Conservation (phyloP, 306 rosid genomes). For the Trichosanthes cucumerina region DNA sequence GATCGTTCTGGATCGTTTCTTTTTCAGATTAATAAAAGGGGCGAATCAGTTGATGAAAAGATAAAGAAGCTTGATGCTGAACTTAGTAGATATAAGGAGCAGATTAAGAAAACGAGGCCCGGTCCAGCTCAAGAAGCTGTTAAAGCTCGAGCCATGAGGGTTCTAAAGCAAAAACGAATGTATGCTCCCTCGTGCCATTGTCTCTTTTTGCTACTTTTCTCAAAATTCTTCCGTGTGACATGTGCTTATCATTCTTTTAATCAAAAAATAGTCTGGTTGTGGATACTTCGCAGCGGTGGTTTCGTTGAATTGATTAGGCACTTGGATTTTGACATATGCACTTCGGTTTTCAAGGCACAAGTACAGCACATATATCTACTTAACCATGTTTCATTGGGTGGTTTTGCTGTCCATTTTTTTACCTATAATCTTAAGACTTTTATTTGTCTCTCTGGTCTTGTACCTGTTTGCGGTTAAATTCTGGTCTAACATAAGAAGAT, state of each 20-base stretch:
- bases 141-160: constrained; percentile 91
- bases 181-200: constrained; percentile 20
- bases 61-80: constrained; percentile 79
- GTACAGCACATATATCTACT: neutral
- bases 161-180: constrained; percentile 94
- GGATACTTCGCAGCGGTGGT: neutral
- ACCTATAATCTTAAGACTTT: neutral
- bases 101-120: constrained; percentile 88
- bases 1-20: neutral
- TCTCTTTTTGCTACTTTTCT: neutral
- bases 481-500: neutral
- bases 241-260: neutral
- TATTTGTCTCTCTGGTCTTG: neutral
- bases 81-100: constrained; percentile 83
- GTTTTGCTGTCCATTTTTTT: neutral
- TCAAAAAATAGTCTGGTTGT: neutral
- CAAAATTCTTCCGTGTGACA: neutral
- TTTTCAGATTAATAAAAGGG: constrained; percentile 70
- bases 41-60: constrained; percentile 80
- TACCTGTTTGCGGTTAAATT: neutral
- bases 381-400: neutral
- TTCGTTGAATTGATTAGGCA: neutral
- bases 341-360: neutral
- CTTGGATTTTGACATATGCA: neutral
- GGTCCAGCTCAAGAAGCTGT: constrained; percentile 92